Conservation (phyloP, 1,284 basidiomycete species). For the Puccinia polysora region DNA sequence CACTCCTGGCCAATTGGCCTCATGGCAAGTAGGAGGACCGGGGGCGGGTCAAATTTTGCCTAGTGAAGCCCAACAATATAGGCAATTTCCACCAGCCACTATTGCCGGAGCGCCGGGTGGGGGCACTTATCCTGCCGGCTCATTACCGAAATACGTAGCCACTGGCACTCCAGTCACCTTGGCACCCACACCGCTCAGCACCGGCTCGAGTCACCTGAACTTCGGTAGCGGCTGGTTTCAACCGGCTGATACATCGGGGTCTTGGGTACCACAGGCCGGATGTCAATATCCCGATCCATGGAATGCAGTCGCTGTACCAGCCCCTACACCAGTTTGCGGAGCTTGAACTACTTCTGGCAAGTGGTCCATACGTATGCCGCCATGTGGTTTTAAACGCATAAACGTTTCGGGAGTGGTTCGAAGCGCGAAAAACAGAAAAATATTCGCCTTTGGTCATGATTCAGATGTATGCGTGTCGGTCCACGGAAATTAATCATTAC, state of each 20-base stretch:
- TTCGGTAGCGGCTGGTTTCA: constrained; percentile 33
- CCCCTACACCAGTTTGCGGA: constrained; percentile 41
- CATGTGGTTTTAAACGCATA: no score
- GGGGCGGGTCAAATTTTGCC: constrained; percentile 29
- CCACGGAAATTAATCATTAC: no score
- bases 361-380: no score
- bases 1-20: constrained; percentile 8
- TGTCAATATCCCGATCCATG: constrained; percentile 41
- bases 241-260: constrained; percentile 29
- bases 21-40: constrained; percentile 37
- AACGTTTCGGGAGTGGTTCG: no score
- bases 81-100: constrained; percentile 26
- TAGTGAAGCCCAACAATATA: constrained; percentile 9
- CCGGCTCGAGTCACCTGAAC: background rate
- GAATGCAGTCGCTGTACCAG: constrained; percentile 35
- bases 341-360: no score
- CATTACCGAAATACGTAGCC: constrained; percentile 27
- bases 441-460: no score
- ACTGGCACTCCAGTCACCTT: constrained; percentile 28
- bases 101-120: constrained; percentile 29
- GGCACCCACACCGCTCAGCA: constrained; percentile 12
- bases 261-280: constrained; percentile 31
- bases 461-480: no score
- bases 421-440: no score
- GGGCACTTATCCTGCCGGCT: constrained; percentile 1